Evolutionary conservation across 2,329 filamentous ascomycete species (phyloP), one percentile per base, ranked within the genome.

Genomic region (Pseudogymnoascus sp.): DNA sequence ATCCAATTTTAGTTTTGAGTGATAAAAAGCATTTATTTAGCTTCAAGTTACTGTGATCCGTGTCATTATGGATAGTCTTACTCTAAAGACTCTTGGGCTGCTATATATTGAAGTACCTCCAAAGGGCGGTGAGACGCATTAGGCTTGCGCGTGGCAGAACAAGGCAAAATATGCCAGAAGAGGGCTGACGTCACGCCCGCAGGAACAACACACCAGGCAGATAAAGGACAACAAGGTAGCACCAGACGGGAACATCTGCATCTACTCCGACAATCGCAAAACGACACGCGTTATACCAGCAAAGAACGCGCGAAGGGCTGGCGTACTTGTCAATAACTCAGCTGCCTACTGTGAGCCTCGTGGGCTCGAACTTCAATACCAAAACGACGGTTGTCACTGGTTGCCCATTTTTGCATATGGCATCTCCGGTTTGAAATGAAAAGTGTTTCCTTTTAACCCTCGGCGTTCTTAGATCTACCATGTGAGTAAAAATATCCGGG

Each of bases 401-500:
- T 55, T 33, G 49, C 26, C 4, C 29, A 19, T 33, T 55, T 52
- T 52, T 55, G n/a, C 29, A 35, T 21, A 33, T 55, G 49, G 49
- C 29, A 21, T 10, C 26, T 33, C 29, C 10, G 29, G 16, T 64
- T 62, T 31, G 60, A 65, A 23, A 66, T 61, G 23, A 64, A 64
- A 55, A 45, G 35, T 41, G 26, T 12, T 33, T 12, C 19, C 33
- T 45, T 4, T 43, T 60, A 16, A 10, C 7, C n/a, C 59, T 21
- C 14, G 11, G 12, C 6, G 3, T 16, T 19, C 16, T 43, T 38
- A 11, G n/a, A 38, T 10, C 23, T 29, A 60, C 21, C 19, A 43
- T 45, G 59, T 26, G 35, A 55, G 49, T 33, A 21, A 55, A 33
- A 12, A 14, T 8, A 19, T 26, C 14, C 59, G 23, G 10, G 10